Conservation (phyloP, 139 green algal genomes). For the Chlorella ohadii region DNA sequence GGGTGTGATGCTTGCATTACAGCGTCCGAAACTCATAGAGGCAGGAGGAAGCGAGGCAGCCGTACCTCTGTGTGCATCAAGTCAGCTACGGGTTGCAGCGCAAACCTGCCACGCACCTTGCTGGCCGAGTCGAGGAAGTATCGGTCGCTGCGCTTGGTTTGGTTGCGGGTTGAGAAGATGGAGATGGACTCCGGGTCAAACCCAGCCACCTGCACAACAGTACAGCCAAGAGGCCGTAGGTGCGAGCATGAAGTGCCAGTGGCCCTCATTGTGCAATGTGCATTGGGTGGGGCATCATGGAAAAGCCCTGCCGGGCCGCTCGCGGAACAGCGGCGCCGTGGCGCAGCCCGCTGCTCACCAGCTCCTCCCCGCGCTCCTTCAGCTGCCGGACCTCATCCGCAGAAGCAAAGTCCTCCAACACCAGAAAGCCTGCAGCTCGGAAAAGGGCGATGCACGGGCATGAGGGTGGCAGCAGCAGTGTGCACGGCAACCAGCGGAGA, state of each 20-base stretch:
- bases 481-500: not conserved
- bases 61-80: no score
- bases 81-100: no score
- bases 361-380: slow-evolving; percentile 39
- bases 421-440: slow-evolving; percentile 60
- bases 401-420: slow-evolving; percentile 64
- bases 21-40: no score
- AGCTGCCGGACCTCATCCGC: slow-evolving; percentile 53
- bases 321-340: not conserved
- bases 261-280: no score
- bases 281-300: no score
- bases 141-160: slow-evolving; percentile 63
- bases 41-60: no score
- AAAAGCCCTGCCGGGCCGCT: no score
- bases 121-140: slow-evolving; percentile 83
- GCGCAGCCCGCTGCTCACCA: slow-evolving; percentile 45
- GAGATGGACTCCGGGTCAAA: slow-evolving; percentile 46
- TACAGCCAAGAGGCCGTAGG: no score
- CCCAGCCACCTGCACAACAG: slow-evolving; percentile 23
- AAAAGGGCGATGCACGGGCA: not conserved
- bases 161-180: slow-evolving; percentile 70
- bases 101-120: no score
- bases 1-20: no score
- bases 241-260: no score
- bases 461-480: not conserved